These are phyloP conservation scores for Kwoniella shivajii DNA, from an alignment of 1,284 basidiomycete genomes.

Conservation along the genomic window DNA sequence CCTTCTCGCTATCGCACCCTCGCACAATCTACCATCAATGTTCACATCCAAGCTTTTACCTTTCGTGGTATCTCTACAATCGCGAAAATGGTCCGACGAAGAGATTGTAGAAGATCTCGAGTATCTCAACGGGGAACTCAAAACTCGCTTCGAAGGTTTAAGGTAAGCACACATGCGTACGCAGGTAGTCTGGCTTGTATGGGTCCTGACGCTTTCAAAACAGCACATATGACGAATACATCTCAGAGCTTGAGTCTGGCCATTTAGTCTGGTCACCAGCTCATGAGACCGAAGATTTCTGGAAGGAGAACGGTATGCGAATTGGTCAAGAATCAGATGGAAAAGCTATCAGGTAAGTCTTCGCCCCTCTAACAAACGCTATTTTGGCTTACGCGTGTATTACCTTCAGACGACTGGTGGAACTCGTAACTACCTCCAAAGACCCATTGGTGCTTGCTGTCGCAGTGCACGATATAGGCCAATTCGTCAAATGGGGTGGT, in stretches of 20 bases:
- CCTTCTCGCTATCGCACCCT: conserved; percentile 62
- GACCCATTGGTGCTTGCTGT: conserved; percentile 81
- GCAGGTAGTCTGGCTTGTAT: not conserved
- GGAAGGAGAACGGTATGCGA: conserved; percentile 90
- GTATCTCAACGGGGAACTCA: conserved; percentile 80
- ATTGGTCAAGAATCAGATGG: conserved; percentile 82
- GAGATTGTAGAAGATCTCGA: conserved; percentile 90
- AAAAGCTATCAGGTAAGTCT: conserved; percentile 72
- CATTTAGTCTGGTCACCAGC: conserved; percentile 93
- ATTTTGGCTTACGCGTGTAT: not conserved
- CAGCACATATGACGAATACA: conserved; percentile 95
- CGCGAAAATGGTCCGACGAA: conserved; percentile 91
- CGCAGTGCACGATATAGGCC: conserved; percentile 87
- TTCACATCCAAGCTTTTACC: conserved; percentile 83
- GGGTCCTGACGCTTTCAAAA: not conserved
- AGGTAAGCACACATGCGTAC: conserved; percentile 61
- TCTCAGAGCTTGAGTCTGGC: conserved; percentile 84
- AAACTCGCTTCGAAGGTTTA: conserved; percentile 78
- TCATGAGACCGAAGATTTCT: conserved; percentile 95
- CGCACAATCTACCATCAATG: conserved; percentile 86
- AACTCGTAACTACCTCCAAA: conserved; percentile 67
- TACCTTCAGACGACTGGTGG: conserved; percentile 65
- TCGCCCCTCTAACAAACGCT: not conserved
- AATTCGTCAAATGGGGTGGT: conserved; percentile 82
- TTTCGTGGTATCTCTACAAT: conserved; percentile 78